Base-by-base conservation (phyloP, 2,329 filamentous ascomycete species). In the Epicoccum nigrum region DNA sequence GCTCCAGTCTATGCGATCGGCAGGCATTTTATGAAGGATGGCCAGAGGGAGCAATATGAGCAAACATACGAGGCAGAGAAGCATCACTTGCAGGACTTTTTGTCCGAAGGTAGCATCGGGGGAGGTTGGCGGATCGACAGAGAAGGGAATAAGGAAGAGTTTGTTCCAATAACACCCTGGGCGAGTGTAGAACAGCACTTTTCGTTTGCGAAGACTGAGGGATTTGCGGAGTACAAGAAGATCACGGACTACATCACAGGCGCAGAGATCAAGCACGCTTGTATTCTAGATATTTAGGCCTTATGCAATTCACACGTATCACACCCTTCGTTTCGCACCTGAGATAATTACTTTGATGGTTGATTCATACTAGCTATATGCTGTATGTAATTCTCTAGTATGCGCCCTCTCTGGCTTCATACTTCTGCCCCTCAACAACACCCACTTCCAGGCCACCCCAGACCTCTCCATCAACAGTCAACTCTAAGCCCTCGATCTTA, bases 401-500 rank as follows among this genome's bases (percentile, higher is more conserved):
- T 5, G 79, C 80, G 1, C 75, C 79, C 23, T 67, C 58, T n/a
- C 84, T 76, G 23, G 64, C 60, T 31, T 64, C 62, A 64, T 79
- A 86, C 30, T 60, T 69, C 1, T 79, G 74, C 11, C 79, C 80
- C 0, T 76, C 67, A 1, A 81, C 78, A 4, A 77, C 58, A 38
- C 73, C 61, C 6, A 86, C 77, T 7, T 73, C 69, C 56, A 82
- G 70, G 4, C 79, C 79, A 39, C 81, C 83, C 64, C 78, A 70
- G 4, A 86, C 75, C 9, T 83, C 72, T 5, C 74, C 76, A 15
- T 79, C 77, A 15, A 79, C 70, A 19, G 72, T 75, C 57, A 87
- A 65, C 32, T 77, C 74, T 28, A 88, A 71, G 0, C 77, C 78
- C 0, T 79, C 78, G 8, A 90, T 60, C 62, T 79, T 84, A 0